phyloP scores from a whole-genome alignment of 176 grass and related monocot species.

The Tillandsia leiboldiana region DNA sequence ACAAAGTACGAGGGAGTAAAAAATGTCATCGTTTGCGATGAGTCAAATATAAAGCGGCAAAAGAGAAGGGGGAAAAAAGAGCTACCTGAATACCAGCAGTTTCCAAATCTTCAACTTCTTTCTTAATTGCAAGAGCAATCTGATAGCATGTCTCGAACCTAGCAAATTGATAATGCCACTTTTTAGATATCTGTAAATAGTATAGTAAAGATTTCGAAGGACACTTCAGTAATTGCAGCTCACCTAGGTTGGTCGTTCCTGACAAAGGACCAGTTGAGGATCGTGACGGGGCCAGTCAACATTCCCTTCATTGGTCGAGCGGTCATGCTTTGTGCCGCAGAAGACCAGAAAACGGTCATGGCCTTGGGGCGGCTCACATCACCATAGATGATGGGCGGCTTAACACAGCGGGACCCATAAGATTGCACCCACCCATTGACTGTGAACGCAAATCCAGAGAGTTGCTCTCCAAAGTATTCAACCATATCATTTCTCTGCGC shows the following conservation, averaged over 20 bases:
- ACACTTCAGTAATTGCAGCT: slow-evolving; percentile 3
- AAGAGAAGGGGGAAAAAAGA: neutral
- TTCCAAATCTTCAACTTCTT: slow-evolving; percentile 92
- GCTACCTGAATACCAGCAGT: slow-evolving; percentile 79
- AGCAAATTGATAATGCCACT: neutral
- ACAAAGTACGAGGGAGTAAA: too few relatives aligned
- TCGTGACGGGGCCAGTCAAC: slow-evolving; percentile 89
- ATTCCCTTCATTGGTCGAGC: slow-evolving; percentile 96
- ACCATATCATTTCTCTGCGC: slow-evolving; percentile 93
- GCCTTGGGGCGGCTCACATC: slow-evolving; percentile 87
- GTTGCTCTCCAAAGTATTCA: slow-evolving; percentile 90
- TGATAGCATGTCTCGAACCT: slow-evolving; percentile 97
- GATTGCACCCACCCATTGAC: slow-evolving; percentile 94
- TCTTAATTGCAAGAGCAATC: slow-evolving; percentile 93
- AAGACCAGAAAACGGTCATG: slow-evolving; percentile 94
- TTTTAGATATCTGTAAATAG: slow-evolving; percentile 9
- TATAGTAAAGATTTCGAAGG: neutral
- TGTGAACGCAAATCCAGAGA: slow-evolving; percentile 87
- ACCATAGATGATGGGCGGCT: slow-evolving; percentile 88
- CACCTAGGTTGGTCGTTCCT: slow-evolving; percentile 91
- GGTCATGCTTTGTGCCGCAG: slow-evolving; percentile 68
- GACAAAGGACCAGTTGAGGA: slow-evolving; percentile 97
- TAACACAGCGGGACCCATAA: slow-evolving; percentile 82
- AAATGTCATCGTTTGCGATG: too few relatives aligned
- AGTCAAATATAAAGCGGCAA: neutral